Percentiles rank a stretch among this genome's conserved stretches.
These are phyloP conservation scores for Elsinoe batatas DNA, from an alignment of 2,329 filamentous ascomycete genomes.

Conservation along the genomic window DNA sequence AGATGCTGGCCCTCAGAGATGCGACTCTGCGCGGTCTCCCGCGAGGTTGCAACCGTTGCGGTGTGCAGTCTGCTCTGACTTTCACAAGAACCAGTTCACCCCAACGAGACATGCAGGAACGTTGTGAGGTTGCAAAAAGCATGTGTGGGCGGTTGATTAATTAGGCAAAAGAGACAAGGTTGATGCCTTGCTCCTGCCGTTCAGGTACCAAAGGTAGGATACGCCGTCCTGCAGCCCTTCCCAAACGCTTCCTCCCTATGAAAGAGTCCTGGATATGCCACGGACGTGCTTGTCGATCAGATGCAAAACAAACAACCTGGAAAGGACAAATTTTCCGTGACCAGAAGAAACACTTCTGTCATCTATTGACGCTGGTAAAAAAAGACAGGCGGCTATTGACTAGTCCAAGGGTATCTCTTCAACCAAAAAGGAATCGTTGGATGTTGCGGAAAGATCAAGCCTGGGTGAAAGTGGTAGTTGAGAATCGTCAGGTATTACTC, in stretches of 20 bases:
- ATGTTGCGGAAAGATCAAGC: background rate
- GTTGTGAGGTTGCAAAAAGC: background rate
- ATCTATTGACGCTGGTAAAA: background rate
- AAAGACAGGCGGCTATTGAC: constrained; percentile 7
- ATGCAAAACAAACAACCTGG: background rate
- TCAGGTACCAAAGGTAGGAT: constrained; percentile 3
- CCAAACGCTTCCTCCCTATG: background rate
- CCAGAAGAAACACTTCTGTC: background rate
- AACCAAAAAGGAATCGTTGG: background rate
- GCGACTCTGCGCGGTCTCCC: background rate
- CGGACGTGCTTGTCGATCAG: background rate
- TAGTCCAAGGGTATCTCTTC: constrained; percentile 11
- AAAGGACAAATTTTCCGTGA: background rate
- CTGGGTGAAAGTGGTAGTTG: too few species aligned
- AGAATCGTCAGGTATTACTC: too few species aligned
- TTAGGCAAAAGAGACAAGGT: background rate
- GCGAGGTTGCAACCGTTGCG: background rate
- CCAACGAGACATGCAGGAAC: background rate
- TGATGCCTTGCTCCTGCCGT: background rate
- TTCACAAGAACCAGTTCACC: background rate
- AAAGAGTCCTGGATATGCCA: background rate
- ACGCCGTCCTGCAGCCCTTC: constrained; percentile 5
- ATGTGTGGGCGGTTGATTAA: constrained; percentile 6
- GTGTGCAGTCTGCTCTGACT: background rate
- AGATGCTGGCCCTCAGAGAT: background rate